Conservation (phyloP, 2,329 filamentous ascomycete genomes). For the Colletotrichum sp. region DNA sequence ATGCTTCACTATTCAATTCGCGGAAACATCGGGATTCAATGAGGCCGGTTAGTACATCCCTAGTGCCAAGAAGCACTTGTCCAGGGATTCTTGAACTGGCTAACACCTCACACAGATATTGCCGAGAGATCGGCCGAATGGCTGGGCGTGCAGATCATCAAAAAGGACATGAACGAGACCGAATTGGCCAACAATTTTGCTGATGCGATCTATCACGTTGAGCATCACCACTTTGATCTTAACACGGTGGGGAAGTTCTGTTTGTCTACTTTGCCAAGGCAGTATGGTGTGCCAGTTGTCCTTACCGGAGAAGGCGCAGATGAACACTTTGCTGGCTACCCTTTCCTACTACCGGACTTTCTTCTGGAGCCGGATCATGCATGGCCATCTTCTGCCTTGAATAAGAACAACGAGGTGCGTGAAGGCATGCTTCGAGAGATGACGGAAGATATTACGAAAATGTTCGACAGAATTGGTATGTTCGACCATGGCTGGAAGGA, state of each 20-base stretch:
- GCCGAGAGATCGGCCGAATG: conserved; percentile 37
- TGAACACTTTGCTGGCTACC: conserved; percentile 60
- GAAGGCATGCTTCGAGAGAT: conserved; percentile 4
- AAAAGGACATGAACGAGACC: conserved; percentile 30
- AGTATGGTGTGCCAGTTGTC: conserved; percentile 57
- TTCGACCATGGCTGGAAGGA: conserved; percentile 1
- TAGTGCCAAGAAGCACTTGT: neutral
- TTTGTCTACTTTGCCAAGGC: conserved; percentile 48
- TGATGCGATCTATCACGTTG: conserved; percentile 33
- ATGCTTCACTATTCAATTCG: conserved; percentile 58
- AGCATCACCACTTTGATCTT: conserved; percentile 47
- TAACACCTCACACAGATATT: conserved; percentile 22
- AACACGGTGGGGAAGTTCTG: conserved; percentile 57
- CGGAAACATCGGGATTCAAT: conserved; percentile 51
- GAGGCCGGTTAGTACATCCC: conserved; percentile 44
- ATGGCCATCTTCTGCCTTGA: conserved; percentile 27
- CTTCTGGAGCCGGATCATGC: conserved; percentile 52
- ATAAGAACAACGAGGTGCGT: neutral
- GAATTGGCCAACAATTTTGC: conserved; percentile 33
- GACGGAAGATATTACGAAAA: neutral
- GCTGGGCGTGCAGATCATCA: conserved; percentile 33
- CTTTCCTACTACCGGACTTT: conserved; percentile 48
- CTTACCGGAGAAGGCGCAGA: conserved; percentile 59
- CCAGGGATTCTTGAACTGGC: neutral
- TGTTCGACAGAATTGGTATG: conserved; percentile 12